These are phyloP conservation scores for Leccinum truebloodii DNA, from an alignment of 768 basidiomycete genomes.

Conservation along the genomic window DNA sequence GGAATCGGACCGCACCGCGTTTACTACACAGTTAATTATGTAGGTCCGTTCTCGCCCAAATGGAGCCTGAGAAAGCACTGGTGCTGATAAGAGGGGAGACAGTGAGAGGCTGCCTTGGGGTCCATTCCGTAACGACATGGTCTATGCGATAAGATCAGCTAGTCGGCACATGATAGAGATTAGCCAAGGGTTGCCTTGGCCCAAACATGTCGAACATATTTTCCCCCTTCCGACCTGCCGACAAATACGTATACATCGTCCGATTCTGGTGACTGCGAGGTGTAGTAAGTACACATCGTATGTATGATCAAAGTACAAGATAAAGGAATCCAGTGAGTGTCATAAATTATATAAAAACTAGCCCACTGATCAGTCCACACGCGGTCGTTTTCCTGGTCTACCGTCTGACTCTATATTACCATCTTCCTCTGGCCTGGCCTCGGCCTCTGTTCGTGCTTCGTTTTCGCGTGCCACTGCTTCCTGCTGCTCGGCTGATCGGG, in stretches of 20 bases:
- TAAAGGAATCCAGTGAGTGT: constrained; percentile 12
- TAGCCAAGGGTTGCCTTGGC: too few species aligned
- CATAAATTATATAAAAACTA: constrained; percentile 22
- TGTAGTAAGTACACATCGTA: constrained; percentile 9
- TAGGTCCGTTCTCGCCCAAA: not conserved
- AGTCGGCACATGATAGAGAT: not conserved
- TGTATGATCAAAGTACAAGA: constrained; percentile 12
- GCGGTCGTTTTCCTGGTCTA: constrained; percentile 32
- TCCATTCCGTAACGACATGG: too few species aligned
- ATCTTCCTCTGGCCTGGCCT: constrained; percentile 19
- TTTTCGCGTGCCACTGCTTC: constrained; percentile 19
- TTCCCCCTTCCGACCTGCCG: too few species aligned
- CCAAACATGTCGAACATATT: too few species aligned
- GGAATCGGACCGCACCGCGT: not conserved
- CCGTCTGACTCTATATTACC: constrained; percentile 23
- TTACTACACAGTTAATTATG: too few species aligned
- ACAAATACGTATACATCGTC: not conserved
- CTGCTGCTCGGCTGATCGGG: constrained; percentile 32
- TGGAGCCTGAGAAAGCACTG: too few species aligned
- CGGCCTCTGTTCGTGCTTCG: constrained; percentile 26
- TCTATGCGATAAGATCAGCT: too few species aligned
- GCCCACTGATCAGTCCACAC: constrained; percentile 29
- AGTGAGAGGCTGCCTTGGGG: too few species aligned
- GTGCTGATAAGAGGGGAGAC: too few species aligned
- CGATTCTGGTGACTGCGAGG: not conserved